phyloP scores from a whole-genome alignment of 75 land plant species.

The Cunninghamia lanceolata region DNA sequence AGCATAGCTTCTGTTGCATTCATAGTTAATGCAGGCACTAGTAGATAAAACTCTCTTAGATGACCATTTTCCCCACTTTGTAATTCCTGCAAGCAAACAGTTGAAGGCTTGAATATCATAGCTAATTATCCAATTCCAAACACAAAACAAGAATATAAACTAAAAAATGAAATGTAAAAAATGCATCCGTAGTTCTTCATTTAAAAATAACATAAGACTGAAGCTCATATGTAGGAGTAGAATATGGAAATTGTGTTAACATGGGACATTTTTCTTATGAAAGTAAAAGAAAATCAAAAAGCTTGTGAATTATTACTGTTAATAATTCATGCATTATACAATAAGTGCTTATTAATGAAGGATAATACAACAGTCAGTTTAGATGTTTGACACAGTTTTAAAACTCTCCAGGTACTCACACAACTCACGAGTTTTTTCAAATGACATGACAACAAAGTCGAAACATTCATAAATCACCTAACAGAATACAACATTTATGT shows the following conservation, averaged over 20 bases:
- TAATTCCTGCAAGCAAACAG: slow-evolving; percentile 28
- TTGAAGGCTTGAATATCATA: neutral
- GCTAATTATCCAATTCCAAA: neutral
- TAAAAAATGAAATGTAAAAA: neutral
- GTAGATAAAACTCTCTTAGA: slow-evolving; percentile 29
- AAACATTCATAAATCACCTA: too few relatives aligned
- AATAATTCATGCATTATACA: neutral
- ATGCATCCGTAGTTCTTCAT: neutral
- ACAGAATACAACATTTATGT: too few relatives aligned
- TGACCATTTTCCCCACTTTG: slow-evolving; percentile 34
- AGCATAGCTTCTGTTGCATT: slow-evolving; percentile 40
- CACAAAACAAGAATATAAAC: neutral
- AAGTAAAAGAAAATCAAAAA: neutral
- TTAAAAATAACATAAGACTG: neutral
- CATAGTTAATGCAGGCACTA: slow-evolving; percentile 37
- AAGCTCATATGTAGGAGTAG: neutral
- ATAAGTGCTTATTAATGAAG: neutral
- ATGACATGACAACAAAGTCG: too few relatives aligned
- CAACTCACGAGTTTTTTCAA: too few relatives aligned
- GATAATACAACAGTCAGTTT: too few relatives aligned
- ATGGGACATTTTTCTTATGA: neutral
- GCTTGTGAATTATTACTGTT: neutral
- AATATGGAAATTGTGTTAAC: neutral
- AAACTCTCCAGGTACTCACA: too few relatives aligned
- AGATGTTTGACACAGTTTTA: too few relatives aligned